These are phyloP conservation scores for Apiospora koreana DNA, from an alignment of 2,329 filamentous ascomycete species.

Conservation along the genomic window DNA sequence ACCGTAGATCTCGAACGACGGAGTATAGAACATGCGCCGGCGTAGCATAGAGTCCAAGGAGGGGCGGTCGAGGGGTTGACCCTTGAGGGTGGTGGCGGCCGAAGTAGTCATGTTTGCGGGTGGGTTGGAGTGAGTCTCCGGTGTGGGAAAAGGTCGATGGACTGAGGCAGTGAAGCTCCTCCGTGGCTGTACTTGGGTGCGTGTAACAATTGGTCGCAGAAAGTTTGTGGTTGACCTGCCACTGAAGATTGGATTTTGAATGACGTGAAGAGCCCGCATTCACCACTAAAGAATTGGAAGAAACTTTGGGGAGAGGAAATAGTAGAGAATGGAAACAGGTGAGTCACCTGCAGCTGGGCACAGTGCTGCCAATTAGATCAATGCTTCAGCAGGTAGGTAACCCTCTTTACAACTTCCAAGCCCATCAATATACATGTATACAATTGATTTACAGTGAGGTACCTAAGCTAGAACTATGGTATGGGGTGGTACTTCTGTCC, in stretches of 20 bases:
- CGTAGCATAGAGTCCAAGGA: constrained; percentile 83
- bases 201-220: constrained; percentile 1
- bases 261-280: constrained; percentile 17
- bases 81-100: constrained; percentile 76
- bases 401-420: neutral
- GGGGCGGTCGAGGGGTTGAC: constrained; percentile 83
- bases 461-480: neutral
- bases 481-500: neutral
- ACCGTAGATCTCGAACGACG: constrained; percentile 93
- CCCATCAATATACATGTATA: no score
- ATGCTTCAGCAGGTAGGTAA: neutral
- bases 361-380: neutral
- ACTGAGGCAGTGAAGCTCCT: constrained; percentile 2
- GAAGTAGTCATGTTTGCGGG: constrained; percentile 43
- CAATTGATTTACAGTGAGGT: neutral
- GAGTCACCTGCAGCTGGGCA: constrained; percentile 14
- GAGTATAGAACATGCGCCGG: constrained; percentile 91
- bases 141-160: neutral
- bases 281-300: constrained; percentile 12
- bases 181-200: constrained; percentile 1
- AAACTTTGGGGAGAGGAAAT: neutral
- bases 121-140: neutral
- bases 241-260: constrained; percentile 15
- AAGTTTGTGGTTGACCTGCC: constrained; percentile 15
- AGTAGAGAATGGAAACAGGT: neutral